Base-by-base conservation (phyloP, 805 yeast genomes). In the Starmerella floricola region DNA sequence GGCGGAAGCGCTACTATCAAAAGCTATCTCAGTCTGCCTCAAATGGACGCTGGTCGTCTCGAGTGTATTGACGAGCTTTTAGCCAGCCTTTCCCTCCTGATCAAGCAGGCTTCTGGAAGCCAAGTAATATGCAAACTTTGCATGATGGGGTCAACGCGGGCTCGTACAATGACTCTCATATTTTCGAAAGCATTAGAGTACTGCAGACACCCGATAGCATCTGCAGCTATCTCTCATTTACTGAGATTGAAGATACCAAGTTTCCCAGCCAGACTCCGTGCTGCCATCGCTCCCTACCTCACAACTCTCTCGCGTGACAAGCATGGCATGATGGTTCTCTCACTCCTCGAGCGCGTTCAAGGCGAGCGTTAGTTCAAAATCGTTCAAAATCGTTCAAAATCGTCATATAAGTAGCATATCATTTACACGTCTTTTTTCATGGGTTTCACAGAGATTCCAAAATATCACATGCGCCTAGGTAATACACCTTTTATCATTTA, bases 211-310 rank as follows among this genome's bases (percentile, higher is more conserved):
- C 46, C 50, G 2, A 32, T 40, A 4, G 48, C 49, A 2, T 43
- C 48, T 6, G 19, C 35, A 2, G 31, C 34, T 11, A 26, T 50
- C 1, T 26, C 43, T 6, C 29, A 39, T 2, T 31, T 51, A 4
- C 43, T 51, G 21, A 31, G 42, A 13, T 35, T 44, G 32, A 47
- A 45, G 15, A 50, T 51, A n/a, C 55, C 55, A 8, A 46, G 54
- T 41, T 50, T 51, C 36, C 47, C 54, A 4, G n/a, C 41, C 6
- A 41, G 49, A 11, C 40, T 51, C 11, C 18, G 32, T 13, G 34
- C 39, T 1, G 49, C 53, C 8, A 13, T 50, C 2, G 40, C 40
- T 16, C 42, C 50, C 8, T 39, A 30, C 18, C 31, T 34, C 12
- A 6, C 31, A 1, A 44, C 30, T 10, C 34, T 50, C 16, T 4